Evolutionary conservation across 2,329 filamentous ascomycete genomes (phyloP), one percentile per base, ranked within the genome.

Genomic region (Venturia effusa): DNA sequence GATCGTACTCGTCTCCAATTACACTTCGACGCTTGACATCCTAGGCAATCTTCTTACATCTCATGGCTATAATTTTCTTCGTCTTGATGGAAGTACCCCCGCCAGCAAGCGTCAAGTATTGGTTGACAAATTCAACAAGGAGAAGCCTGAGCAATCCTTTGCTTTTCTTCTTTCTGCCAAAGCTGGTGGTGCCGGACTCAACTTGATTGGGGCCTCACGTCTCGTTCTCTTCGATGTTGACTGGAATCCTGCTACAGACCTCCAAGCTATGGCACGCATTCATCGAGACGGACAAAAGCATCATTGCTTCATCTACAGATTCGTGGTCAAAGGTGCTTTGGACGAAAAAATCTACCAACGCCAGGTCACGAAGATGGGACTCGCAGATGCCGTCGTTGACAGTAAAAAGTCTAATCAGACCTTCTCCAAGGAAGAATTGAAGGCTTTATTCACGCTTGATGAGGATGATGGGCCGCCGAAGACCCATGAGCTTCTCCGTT

Each of bases 341-440:
- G 88, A 90, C 67, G 87, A 90, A 74, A 89, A 88, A 74, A 90
- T 90, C 64, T 90, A 84, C 75, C 87, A 90, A 71, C 79, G 88
- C 10, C 88, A 90, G 71, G 78, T 89, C 43, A 88, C 84, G 62
- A 90, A 90, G 72, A 81, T 84, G 68, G 86, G 86, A 1, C 77
- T 90, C 1, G 86, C 87, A 1, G 86, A 89, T 69, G 87, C 84
- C 63, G 85, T 90, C 37, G 86, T 90, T 69, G 87, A 90, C 67
- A 81, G 84, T 66, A 88, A 87, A 70, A 79, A 80, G 40, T 79
- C 77, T 40, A 81, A 80, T 30, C 78, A 82, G 10, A 84, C 83
- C 40, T 90, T 90, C 70, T 86, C 85, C 0, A 76, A 78, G 4
- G 84, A 88, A 59, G 88, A 90, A 68, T 74, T 90, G 32, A 78